A percentile compares a stretch with the other conserved stretches of the same genome.
Conservation (phyloP, 2,329 filamentous ascomycete species). For the Aspergillus sergii region DNA sequence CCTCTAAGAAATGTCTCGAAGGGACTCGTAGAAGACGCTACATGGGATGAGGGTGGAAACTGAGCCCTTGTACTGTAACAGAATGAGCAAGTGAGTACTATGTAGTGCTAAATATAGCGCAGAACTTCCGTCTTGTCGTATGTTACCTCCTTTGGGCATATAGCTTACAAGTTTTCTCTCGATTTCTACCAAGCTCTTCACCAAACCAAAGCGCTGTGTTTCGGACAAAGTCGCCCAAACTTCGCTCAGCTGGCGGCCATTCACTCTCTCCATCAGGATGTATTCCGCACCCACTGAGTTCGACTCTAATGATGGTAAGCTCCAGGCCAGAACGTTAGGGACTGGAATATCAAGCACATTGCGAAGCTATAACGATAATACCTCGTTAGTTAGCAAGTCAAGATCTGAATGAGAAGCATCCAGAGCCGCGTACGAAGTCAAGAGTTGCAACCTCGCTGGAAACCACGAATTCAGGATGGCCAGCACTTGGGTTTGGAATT, state of each 20-base stretch:
- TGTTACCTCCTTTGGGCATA: too few species aligned
- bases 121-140: too few species aligned
- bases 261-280: too few species aligned
- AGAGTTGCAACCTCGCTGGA: slow-evolving; percentile 28
- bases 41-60: too few species aligned
- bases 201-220: slow-evolving; percentile 20
- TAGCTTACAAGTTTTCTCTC: slow-evolving; percentile 15
- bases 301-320: slow-evolving; percentile 5
- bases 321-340: slow-evolving; percentile 22
- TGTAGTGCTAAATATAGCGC: too few species aligned
- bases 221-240: slow-evolving; percentile 9
- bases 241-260: too few species aligned
- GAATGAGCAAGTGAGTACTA: too few species aligned
- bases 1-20: too few species aligned
- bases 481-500: slow-evolving; percentile 23
- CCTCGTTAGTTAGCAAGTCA: background rate
- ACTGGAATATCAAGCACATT: slow-evolving; percentile 22
- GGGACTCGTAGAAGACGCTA: too few species aligned
- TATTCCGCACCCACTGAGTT: too few species aligned
- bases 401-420: background rate
- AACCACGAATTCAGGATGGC: slow-evolving; percentile 16
- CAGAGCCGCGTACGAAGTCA: slow-evolving; percentile 21
- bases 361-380: slow-evolving; percentile 14
- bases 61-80: background rate
- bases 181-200: slow-evolving; percentile 22